Evolutionary conservation across 768 basidiomycete species (phyloP), one percentile per base, ranked within the genome.

Genomic region (Suillus hirtellus): DNA sequence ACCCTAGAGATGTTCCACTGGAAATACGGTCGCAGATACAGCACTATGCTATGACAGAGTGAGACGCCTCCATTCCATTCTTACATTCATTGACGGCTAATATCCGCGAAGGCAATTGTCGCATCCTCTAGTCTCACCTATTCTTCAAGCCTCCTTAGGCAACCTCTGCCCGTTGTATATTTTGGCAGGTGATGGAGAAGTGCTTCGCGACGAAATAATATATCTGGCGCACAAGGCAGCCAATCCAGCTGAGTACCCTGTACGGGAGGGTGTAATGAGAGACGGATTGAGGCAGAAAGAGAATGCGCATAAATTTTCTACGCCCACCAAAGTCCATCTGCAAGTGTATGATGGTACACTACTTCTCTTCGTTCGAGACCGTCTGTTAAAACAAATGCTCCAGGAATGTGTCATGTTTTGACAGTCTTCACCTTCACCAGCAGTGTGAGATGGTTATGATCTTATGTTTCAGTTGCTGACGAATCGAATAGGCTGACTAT

Each of bases 191-290:
- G 83, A 92, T 65, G 86, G 85, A 14, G 92, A 93, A 71, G 85
- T 90, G 1, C 72, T 93, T 42, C 75, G 90, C 21, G 92, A 95
- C 71, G 92, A 93, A 73, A 86, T 90, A 35, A 79, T 93, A 8
- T 91, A 89, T 69, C 67, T 88, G 64, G 91, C 92, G 0, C 92
- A 94, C 72, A 89, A 89, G 67, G 91, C 92, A 5, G 90, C 93
- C 1, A 77, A 88, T 69, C 93, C 92, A 1, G 77, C 81, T 0
- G 71, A 82, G 37, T 92, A 86, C 69, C 89, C 89, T 1, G 75
- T 85, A 1, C 79, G 88, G 31, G 73, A 81, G 15, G 85, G 86
- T 24, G 77, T 87, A 2, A 74, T 87, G 15, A 71, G 76, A 19
- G 78, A 80, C 14, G 78, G 75, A 6, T 65, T 66, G 21, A 72